Evolutionary conservation across 345 rosid genomes (phyloP).

Genomic region (Hibiscus trionum): DNA sequence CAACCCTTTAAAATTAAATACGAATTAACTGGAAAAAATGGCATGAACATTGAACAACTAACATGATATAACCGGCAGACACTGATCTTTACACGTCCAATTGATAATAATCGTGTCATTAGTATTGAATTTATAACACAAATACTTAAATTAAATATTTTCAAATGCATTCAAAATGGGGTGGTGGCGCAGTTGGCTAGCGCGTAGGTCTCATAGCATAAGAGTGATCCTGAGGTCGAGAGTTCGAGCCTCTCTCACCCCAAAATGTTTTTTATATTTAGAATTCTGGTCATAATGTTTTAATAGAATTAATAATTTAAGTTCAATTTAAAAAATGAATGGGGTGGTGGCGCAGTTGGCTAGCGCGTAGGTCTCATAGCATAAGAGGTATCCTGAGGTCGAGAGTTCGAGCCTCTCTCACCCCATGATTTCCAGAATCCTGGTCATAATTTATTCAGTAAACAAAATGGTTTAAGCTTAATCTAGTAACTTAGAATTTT

Average conservation of each 20-base stretch:
- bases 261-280: constrained; percentile 10
- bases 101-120: no score
- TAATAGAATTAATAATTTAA: no score
- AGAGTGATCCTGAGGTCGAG: constrained; percentile 88
- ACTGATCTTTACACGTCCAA: no score
- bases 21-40: no score
- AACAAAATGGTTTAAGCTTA: neutral
- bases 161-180: constrained; percentile 22
- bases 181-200: constrained; percentile 33
- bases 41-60: no score
- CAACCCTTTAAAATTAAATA: no score
- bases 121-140: no score
- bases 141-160: no score
- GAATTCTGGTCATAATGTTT: no score
- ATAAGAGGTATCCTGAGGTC: constrained; percentile 69
- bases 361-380: constrained; percentile 76
- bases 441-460: neutral
- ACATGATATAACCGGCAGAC: no score
- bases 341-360: constrained; percentile 80
- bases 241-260: constrained; percentile 92
- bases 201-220: constrained; percentile 62
- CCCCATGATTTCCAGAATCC: constrained; percentile 34
- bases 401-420: constrained; percentile 92
- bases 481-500: neutral
- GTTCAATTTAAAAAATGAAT: no score